phyloP scores from a whole-genome alignment of 768 basidiomycete species.

The Boletus barrowsii region DNA sequence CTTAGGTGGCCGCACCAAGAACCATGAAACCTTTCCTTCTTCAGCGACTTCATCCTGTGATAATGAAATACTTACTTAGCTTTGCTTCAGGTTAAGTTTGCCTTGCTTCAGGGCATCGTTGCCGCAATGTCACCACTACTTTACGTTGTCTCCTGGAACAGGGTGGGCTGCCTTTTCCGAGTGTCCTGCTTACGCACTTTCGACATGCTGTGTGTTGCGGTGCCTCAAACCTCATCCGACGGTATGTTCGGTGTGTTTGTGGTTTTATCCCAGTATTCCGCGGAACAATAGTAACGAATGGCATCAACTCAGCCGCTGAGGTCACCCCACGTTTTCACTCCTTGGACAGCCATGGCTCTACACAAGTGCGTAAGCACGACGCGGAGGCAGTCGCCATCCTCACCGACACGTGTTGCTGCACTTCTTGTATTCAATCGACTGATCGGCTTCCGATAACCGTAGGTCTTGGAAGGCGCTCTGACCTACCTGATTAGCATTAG shows the following conservation, averaged over 20 bases:
- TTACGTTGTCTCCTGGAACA: constrained; percentile 10
- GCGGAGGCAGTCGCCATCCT: background rate
- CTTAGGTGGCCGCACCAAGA: background rate
- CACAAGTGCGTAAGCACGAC: background rate
- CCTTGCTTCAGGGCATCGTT: background rate
- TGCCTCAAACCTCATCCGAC: constrained; percentile 13
- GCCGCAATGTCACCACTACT: constrained; percentile 10
- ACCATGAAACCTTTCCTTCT: background rate
- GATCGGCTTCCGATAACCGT: background rate
- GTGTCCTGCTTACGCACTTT: constrained; percentile 12
- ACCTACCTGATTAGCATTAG: constrained; percentile 5
- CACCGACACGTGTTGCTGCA: constrained; percentile 7
- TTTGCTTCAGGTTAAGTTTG: constrained; percentile 1
- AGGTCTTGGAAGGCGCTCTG: background rate
- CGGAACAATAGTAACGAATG: constrained; percentile 8
- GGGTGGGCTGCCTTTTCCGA: constrained; percentile 4
- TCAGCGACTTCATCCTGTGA: constrained; percentile 11
- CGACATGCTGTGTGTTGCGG: constrained; percentile 9
- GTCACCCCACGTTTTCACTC: constrained; percentile 3
- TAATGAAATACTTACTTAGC: constrained; percentile 9
- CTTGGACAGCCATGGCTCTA: background rate
- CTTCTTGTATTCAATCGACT: constrained; percentile 3
- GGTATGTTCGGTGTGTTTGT: background rate
- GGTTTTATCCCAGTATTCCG: constrained; percentile 10
- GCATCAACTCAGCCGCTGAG: constrained; percentile 3